Evolutionary conservation across 352 stramenopile genomes (phyloP).

Genomic region (Phytopythium mirpurense): DNA sequence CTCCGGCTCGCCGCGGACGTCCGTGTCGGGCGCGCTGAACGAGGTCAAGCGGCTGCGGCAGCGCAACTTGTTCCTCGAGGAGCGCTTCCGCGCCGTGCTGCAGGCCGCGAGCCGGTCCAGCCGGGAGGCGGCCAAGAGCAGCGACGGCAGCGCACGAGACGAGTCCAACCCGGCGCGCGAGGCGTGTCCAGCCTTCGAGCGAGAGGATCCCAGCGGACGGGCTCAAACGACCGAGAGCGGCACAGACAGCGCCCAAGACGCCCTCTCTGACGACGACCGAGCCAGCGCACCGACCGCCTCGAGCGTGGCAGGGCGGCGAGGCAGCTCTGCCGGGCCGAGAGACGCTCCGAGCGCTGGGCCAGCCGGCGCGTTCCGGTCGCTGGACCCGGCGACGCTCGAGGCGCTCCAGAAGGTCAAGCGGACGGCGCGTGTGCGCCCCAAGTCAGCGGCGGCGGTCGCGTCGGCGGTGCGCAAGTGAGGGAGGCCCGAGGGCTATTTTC

Average conservation of each 20-base stretch:
- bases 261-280: not conserved
- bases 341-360: not conserved
- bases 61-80: conserved; percentile 57
- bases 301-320: not conserved
- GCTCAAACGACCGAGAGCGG: not conserved
- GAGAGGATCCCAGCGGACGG: not conserved
- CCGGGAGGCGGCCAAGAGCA: not conserved
- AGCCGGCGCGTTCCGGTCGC: conserved; percentile 11
- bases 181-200: not conserved
- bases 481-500: conserved; percentile 17
- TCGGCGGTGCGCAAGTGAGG: conserved; percentile 9
- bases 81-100: conserved; percentile 38
- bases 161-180: not conserved
- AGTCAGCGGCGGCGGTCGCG: conserved; percentile 26
- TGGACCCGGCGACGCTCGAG: conserved; percentile 32
- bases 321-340: not conserved
- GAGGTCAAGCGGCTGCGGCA: conserved; percentile 50
- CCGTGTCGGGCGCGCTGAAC: conserved; percentile 9
- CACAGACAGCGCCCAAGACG: not conserved
- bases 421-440: conserved; percentile 31
- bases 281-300: not conserved
- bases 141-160: not conserved
- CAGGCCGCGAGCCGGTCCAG: not conserved
- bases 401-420: conserved; percentile 44
- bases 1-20: not conserved